Evolutionary conservation across 352 stramenopile genomes (phyloP), one percentile per base, ranked within the genome.

Genomic region (Globisporangium paddicum): DNA sequence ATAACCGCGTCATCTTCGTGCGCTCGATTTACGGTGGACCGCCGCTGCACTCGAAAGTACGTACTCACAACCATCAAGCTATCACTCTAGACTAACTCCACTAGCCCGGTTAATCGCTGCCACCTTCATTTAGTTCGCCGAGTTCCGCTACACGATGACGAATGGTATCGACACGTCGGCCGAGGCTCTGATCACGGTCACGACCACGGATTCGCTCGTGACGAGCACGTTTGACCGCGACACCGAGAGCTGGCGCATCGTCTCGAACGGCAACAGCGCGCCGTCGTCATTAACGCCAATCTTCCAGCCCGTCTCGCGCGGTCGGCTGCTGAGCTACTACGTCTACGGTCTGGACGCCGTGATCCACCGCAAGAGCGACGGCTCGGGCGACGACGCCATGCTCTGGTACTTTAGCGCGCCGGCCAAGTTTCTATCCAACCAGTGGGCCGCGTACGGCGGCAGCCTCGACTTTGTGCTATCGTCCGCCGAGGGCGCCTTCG

Each of bases 351-450:
- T 84, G 16, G 84, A 93, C 34, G 67, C 69, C 37, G 67, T 90
- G 32, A 86, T 93, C 50, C 76, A 87, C 41, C 83, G 69, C 46
- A 69, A 72, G 25, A 67, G 75, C n/a, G 77, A 87, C 47, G 76
- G 68, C 14, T 18, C 58, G n/a, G 77, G 78, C 11, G 81, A 89
- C 50, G 83, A 97, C 63, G 62, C 70, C 2, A 70, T 86, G 66
- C 76, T 92, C 6, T 98, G 90, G 90, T 90, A 95, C 61, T 98
- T 98, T 59, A 68, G 58, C 2, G 87, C 87, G 0, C 85, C 87
- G 0, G 46, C 66, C 23, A 94, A 96, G 42, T 97, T 96, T 62
- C 74, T 89, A 0, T 90, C 90, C 23, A 96, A 96, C 64, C 78
- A 95, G 10, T 95, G 87, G 73, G 69, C 85, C 3, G 75, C 87